Conservation (phyloP, 352 stramenopile species). For the Globisporangium yorkense region DNA sequence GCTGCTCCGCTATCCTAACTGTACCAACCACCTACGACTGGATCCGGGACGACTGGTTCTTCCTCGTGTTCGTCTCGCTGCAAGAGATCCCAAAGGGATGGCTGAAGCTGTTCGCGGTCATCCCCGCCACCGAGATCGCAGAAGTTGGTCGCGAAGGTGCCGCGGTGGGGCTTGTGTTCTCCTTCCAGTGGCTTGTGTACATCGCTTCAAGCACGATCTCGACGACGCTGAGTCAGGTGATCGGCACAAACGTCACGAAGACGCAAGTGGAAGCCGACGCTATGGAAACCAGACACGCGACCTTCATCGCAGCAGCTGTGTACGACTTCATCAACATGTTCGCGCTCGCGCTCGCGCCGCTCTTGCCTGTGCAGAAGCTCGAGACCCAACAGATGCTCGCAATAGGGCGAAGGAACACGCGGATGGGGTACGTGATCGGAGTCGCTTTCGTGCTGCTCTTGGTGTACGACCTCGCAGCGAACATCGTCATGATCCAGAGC, state of each 20-base stretch:
- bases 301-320: constrained; percentile 14
- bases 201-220: constrained; percentile 22
- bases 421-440: constrained; percentile 21
- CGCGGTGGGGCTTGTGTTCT: constrained; percentile 44
- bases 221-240: constrained; percentile 19
- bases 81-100: constrained; percentile 31
- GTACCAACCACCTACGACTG: constrained; percentile 29
- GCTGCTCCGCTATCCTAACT: constrained; percentile 23
- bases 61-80: constrained; percentile 20
- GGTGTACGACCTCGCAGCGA: constrained; percentile 24
- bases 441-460: constrained; percentile 18
- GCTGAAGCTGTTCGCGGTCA: constrained; percentile 32
- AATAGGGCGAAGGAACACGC: constrained; percentile 23
- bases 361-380: constrained; percentile 31
- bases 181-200: constrained; percentile 33
- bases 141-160: constrained; percentile 44
- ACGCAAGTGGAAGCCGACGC: constrained; percentile 21
- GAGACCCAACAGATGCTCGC: constrained; percentile 35
- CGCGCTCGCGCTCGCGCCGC: constrained; percentile 14
- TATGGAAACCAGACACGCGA: constrained; percentile 14
- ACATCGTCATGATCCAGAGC: constrained; percentile 16
- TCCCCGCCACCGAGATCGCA: constrained; percentile 47
- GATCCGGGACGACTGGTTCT: constrained; percentile 37
- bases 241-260: constrained; percentile 16
- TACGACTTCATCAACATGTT: constrained; percentile 30